phyloP scores from a whole-genome alignment of 352 stramenopile genomes.

The Halophytophthora batemanensis region DNA sequence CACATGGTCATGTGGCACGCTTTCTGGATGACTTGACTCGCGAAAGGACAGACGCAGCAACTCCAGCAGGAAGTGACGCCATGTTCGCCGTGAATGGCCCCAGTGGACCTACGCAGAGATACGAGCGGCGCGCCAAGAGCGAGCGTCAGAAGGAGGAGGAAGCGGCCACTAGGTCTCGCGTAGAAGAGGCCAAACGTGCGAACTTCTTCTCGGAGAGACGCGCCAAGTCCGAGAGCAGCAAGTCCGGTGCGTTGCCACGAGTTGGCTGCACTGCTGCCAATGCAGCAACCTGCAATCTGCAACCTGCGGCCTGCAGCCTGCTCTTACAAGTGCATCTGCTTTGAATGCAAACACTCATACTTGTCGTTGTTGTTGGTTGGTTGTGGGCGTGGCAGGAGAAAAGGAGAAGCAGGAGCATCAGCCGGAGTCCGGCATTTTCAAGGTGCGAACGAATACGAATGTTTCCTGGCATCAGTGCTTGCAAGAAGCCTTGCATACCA shows the following conservation, averaged over 20 bases:
- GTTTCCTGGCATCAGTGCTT: too few relatives aligned
- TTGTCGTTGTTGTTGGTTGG: not conserved
- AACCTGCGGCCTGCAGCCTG: too few relatives aligned
- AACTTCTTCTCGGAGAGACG: constrained; percentile 40
- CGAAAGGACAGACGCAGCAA: constrained; percentile 6
- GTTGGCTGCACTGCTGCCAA: constrained; percentile 8
- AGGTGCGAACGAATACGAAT: constrained; percentile 34
- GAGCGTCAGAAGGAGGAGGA: constrained; percentile 25
- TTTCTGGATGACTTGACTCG: not conserved
- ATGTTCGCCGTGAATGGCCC: constrained; percentile 84
- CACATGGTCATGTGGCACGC: not conserved
- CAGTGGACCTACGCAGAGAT: constrained; percentile 52
- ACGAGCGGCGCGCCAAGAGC: constrained; percentile 49
- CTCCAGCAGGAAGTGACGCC: not conserved
- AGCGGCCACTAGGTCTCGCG: constrained; percentile 22
- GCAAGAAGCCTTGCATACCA: too few relatives aligned
- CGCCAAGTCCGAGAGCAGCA: constrained; percentile 1
- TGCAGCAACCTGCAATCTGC: not conserved
- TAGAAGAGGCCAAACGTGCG: constrained; percentile 25
- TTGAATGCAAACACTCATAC: too few relatives aligned
- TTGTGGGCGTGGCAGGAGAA: constrained; percentile 3
- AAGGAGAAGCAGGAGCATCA: constrained; percentile 13
- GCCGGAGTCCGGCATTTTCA: constrained; percentile 41
- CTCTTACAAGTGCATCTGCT: too few relatives aligned
- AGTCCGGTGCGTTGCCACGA: constrained; percentile 6